phyloP scores from a whole-genome alignment of 2,329 filamentous ascomycete species.

The Zasmidium angulare region DNA sequence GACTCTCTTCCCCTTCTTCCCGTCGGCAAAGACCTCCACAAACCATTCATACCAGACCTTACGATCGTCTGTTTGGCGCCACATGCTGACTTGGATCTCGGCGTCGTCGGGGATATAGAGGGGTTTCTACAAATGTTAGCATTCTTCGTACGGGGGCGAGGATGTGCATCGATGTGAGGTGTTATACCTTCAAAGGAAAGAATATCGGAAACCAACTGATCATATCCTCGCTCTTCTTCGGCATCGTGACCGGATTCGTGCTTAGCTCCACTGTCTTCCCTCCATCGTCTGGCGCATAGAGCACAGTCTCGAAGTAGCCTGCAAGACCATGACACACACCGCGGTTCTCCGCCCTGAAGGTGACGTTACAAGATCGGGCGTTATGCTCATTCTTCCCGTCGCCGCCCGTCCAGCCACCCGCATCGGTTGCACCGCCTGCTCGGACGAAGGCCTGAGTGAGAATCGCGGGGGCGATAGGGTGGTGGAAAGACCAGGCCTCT shows the following conservation, averaged over 20 bases:
- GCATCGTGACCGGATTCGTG: conserved; percentile 89
- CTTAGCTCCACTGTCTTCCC: conserved; percentile 74
- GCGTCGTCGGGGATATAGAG: conserved; percentile 81
- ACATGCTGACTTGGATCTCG: conserved; percentile 89
- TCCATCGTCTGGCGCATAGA: conserved; percentile 60
- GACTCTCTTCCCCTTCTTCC: conserved; percentile 60
- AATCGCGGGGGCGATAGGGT: conserved; percentile 65
- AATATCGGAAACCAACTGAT: conserved; percentile 99
- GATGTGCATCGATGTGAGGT: not conserved
- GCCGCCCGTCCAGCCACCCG: conserved; percentile 71
- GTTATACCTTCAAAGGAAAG: conserved; percentile 84
- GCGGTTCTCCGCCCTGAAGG: conserved; percentile 73
- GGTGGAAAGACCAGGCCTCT: conserved; percentile 76
- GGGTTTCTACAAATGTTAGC: conserved; percentile 61
- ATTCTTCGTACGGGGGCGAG: not conserved
- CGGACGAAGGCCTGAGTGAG: conserved; percentile 58
- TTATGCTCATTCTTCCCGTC: conserved; percentile 91
- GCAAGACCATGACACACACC: conserved; percentile 88
- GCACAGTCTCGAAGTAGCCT: conserved; percentile 95
- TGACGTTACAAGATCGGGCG: conserved; percentile 71
- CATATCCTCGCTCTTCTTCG: conserved; percentile 93
- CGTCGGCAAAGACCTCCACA: conserved; percentile 71
- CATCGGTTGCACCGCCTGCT: conserved; percentile 63
- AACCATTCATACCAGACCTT: conserved; percentile 99
- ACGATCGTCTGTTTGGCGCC: conserved; percentile 89